Evolutionary conservation across 768 basidiomycete genomes (phyloP).

Genomic region (Trametes cingulata): DNA sequence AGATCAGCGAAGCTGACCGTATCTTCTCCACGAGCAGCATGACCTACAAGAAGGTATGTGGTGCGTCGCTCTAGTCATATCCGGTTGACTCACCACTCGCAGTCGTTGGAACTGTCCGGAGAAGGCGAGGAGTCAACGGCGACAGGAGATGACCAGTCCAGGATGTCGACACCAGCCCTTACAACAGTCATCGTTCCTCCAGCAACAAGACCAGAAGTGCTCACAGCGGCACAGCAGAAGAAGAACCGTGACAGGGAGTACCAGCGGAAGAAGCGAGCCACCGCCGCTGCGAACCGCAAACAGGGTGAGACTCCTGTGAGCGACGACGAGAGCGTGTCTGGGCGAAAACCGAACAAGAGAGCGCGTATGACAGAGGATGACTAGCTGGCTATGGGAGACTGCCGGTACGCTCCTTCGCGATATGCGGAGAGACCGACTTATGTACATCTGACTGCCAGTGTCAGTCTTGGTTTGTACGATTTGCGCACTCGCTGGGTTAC

Average conservation of each 20-base stretch:
- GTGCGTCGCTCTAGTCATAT: background rate
- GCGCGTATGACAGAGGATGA: slow-evolving; percentile 69
- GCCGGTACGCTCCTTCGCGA: background rate
- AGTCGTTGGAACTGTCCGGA: slow-evolving; percentile 77
- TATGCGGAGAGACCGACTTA: background rate
- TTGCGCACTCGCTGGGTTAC: background rate
- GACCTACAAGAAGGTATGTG: slow-evolving; percentile 67
- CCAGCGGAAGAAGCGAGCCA: slow-evolving; percentile 74
- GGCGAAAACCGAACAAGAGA: slow-evolving; percentile 65
- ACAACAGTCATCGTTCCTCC: slow-evolving; percentile 80
- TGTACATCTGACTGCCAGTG: background rate
- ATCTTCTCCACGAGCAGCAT: slow-evolving; percentile 82
- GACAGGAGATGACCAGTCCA: slow-evolving; percentile 64
- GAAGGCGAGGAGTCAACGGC: slow-evolving; percentile 67
- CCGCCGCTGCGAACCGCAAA: slow-evolving; percentile 53
- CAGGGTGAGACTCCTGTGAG: slow-evolving; percentile 57
- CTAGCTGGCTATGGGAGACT: slow-evolving; percentile 29
- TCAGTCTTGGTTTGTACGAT: background rate
- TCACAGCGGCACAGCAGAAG: slow-evolving; percentile 72
- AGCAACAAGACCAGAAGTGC: slow-evolving; percentile 65
- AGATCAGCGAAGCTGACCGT: slow-evolving; percentile 75
- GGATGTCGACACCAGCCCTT: slow-evolving; percentile 68
- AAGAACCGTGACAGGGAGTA: slow-evolving; percentile 80
- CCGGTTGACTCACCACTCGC: background rate
- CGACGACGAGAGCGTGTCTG: slow-evolving; percentile 66